Conservation (phyloP, 192 early-diverging fungal species). For the Physocladia obscura region DNA sequence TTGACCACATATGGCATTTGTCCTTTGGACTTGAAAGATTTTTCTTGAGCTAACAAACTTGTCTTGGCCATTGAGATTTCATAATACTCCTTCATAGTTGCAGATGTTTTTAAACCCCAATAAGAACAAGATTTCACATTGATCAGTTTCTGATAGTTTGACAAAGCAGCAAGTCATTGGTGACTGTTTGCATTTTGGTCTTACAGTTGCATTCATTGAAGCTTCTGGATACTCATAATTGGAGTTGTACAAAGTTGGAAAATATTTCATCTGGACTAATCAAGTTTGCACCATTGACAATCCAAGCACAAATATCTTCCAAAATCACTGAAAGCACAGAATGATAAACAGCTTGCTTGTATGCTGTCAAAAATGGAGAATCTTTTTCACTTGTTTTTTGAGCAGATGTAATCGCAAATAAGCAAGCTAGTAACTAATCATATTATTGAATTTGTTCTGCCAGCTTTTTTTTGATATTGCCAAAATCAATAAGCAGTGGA, state of each 20-base stretch:
- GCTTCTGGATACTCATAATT: background rate
- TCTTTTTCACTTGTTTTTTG: no score
- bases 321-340: background rate
- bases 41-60: background rate
- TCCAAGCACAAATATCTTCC: background rate
- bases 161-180: conserved; percentile 10
- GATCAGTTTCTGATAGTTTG: no score
- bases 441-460: background rate
- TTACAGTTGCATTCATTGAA: background rate
- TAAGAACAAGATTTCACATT: background rate
- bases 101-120: background rate
- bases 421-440: background rate
- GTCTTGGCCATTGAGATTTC: background rate
- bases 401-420: background rate
- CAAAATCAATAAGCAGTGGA: no score
- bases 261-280: background rate
- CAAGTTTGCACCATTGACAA: background rate
- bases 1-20: no score
- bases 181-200: background rate
- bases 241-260: background rate
- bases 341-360: background rate
- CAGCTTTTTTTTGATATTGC: no score
- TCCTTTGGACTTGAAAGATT: background rate
- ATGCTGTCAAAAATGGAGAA: no score
- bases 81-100: background rate